These are phyloP conservation scores for Rhododendron ferrugineum DNA, from an alignment of 148 eudicot genomes.

Conservation along the genomic window DNA sequence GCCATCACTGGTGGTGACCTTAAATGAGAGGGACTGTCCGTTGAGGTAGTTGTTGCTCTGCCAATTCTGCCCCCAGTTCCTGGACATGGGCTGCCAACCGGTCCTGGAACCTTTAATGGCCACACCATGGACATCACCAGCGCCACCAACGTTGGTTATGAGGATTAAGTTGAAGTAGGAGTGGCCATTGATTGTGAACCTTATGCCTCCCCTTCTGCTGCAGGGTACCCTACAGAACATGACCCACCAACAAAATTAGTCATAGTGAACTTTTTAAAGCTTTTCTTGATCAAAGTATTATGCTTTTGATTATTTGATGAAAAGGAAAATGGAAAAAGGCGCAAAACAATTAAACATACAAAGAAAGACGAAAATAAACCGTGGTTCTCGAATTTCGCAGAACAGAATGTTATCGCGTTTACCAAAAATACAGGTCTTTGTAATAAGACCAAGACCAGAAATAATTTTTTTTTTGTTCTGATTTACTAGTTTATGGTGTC, in stretches of 20 bases:
- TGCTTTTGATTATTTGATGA: too few species aligned
- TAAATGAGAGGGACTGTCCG: slow-evolving; percentile 68
- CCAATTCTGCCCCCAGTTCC: slow-evolving; percentile 91
- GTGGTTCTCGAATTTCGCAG: too few species aligned
- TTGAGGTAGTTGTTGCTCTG: slow-evolving; percentile 61
- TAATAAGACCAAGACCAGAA: too few species aligned
- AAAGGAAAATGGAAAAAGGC: too few species aligned
- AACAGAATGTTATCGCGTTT: too few species aligned
- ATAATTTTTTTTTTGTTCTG: background rate
- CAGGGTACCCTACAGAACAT: slow-evolving; percentile 55
- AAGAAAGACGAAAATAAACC: too few species aligned
- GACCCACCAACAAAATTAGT: background rate
- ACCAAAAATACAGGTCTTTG: too few species aligned
- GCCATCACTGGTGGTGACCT: slow-evolving; percentile 60
- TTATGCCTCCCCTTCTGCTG: slow-evolving; percentile 67
- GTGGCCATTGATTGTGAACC: slow-evolving; percentile 81
- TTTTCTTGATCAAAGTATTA: too few species aligned
- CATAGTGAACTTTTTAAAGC: background rate
- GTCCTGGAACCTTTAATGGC: slow-evolving; percentile 64
- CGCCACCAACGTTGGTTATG: slow-evolving; percentile 70
- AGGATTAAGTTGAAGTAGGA: slow-evolving; percentile 75
- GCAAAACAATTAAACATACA: too few species aligned
- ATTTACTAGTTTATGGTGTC: background rate
- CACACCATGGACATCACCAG: slow-evolving; percentile 62
- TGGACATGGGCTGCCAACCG: slow-evolving; percentile 59